Conservation (phyloP, 2,329 filamentous ascomycete species). For the Nothomitra cinnamomea region DNA sequence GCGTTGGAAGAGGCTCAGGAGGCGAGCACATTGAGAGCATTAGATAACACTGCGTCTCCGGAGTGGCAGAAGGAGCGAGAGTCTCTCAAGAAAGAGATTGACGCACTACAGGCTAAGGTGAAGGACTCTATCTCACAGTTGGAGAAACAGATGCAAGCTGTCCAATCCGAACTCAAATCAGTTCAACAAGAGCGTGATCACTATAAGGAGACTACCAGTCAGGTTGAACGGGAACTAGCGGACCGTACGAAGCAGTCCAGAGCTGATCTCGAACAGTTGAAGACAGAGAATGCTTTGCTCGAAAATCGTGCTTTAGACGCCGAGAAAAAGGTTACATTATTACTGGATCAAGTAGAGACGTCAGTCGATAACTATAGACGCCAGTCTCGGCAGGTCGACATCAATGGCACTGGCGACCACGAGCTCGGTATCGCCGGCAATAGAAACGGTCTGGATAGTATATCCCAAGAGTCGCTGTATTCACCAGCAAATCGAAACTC, state of each 20-base stretch:
- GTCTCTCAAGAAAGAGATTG: slow-evolving; percentile 49
- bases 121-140: slow-evolving; percentile 47
- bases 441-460: slow-evolving; percentile 7
- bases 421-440: slow-evolving; percentile 33
- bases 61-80: slow-evolving; percentile 64
- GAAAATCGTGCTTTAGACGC: slow-evolving; percentile 78
- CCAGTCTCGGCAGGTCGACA: slow-evolving; percentile 34
- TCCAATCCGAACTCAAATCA: slow-evolving; percentile 52
- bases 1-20: slow-evolving; percentile 52
- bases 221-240: slow-evolving; percentile 39
- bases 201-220: slow-evolving; percentile 38
- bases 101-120: slow-evolving; percentile 51
- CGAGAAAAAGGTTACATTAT: slow-evolving; percentile 79
- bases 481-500: slow-evolving; percentile 36
- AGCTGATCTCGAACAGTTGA: slow-evolving; percentile 62
- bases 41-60: slow-evolving; percentile 28
- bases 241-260: slow-evolving; percentile 36
- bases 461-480: slow-evolving; percentile 3
- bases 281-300: slow-evolving; percentile 63
- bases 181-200: slow-evolving; percentile 53
- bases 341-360: slow-evolving; percentile 85
- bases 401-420: slow-evolving; percentile 25
- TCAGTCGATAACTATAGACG: slow-evolving; percentile 92
- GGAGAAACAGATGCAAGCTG: slow-evolving; percentile 49
- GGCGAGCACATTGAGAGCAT: slow-evolving; percentile 22